Evolutionary conservation across 2,329 filamentous ascomycete genomes (phyloP).

Genomic region (Geosmithia flava): DNA sequence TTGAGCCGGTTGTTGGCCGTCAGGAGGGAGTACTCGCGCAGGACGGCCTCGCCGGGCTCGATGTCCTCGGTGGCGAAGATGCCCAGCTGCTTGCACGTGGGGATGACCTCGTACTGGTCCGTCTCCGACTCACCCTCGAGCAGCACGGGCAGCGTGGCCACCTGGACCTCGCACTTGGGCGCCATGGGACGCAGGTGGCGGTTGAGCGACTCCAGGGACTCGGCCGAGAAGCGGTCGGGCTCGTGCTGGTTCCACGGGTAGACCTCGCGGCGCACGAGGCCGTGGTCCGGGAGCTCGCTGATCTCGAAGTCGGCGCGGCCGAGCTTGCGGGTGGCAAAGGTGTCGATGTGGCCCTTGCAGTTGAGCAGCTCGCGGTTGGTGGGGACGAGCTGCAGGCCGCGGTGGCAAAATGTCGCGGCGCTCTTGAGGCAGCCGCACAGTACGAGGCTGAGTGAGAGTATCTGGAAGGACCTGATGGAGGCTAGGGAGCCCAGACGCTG

Average conservation of each 20-base stretch:
- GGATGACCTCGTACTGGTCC: conserved; percentile 34
- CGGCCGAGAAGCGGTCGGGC: conserved; percentile 57
- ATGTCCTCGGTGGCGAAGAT: conserved; percentile 83
- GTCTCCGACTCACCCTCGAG: conserved; percentile 40
- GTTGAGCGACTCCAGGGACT: conserved; percentile 63
- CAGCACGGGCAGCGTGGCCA: conserved; percentile 64
- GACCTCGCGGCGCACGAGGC: conserved; percentile 56
- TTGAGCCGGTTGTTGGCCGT: conserved; percentile 84
- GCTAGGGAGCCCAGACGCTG: conserved; percentile 32
- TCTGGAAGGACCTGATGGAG: conserved; percentile 46
- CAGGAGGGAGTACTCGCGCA: conserved; percentile 74
- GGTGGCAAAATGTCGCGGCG: conserved; percentile 51
- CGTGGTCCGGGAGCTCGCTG: conserved; percentile 53
- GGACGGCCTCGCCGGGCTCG: conserved; percentile 58
- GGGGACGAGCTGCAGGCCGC: conserved; percentile 44
- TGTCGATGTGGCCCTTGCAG: conserved; percentile 39
- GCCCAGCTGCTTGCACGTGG: conserved; percentile 66
- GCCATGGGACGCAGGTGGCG: conserved; percentile 54
- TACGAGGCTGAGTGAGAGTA: conserved; percentile 43
- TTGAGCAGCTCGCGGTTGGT: conserved; percentile 42
- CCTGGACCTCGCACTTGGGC: conserved; percentile 69
- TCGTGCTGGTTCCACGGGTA: conserved; percentile 59
- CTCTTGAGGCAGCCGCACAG: conserved; percentile 58
- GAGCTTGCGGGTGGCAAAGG: conserved; percentile 35
- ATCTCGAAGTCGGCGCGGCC: conserved; percentile 33